Percentiles rank a stretch among this genome's conserved stretches.
Conservation (phyloP, 2,329 filamentous ascomycete genomes). For the Colletotrichum graminicola region DNA sequence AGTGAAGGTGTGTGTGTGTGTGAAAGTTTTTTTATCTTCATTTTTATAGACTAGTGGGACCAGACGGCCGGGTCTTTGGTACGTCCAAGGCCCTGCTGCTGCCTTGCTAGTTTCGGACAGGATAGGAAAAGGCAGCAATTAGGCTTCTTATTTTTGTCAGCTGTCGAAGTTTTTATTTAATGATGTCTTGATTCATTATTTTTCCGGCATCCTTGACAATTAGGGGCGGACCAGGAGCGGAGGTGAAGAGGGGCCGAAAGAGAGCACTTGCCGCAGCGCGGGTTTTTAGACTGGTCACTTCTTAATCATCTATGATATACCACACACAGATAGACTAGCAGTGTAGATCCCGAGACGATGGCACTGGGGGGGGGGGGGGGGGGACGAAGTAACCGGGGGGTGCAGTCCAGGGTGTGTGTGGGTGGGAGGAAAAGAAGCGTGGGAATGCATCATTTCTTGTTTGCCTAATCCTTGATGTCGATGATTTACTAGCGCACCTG, state of each 20-base stretch:
- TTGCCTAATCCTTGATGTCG: constrained; percentile 23
- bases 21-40: not conserved
- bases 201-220: not conserved
- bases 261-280: not conserved
- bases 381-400: not conserved
- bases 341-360: not conserved
- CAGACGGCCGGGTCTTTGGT: not conserved
- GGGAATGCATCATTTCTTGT: not conserved
- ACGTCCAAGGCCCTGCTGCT: not conserved
- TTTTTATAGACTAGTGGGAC: not conserved
- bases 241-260: not conserved
- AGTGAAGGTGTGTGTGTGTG: not conserved
- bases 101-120: constrained; percentile 3
- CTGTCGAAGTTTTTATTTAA: not conserved
- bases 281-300: not conserved
- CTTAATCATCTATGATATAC: not conserved
- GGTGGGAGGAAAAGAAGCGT: constrained; percentile 7
- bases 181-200: not conserved
- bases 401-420: not conserved
- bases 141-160: not conserved
- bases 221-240: not conserved
- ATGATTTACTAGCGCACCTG: constrained; percentile 19
- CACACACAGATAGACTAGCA: not conserved
- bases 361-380: not conserved
- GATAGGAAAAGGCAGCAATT: not conserved